Conservation (phyloP, 352 stramenopile species). For the Globisporangium carolinianum region DNA sequence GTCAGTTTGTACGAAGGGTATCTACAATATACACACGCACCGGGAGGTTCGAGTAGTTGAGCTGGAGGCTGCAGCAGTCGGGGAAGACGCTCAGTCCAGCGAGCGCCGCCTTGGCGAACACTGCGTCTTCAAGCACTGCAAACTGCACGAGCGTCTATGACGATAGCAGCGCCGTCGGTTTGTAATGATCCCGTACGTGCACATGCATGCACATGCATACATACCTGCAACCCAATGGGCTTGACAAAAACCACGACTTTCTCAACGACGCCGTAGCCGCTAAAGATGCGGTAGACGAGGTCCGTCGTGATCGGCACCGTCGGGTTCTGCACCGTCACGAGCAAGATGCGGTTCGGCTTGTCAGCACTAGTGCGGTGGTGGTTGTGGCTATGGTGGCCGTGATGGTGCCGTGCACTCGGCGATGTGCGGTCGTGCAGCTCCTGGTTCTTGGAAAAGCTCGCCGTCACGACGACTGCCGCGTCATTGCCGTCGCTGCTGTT, state of each 20-base stretch:
- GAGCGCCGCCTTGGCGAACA: conserved; percentile 34
- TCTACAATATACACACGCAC: conserved; percentile 12
- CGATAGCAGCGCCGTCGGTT: too few relatives aligned
- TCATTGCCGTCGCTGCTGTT: conserved; percentile 5
- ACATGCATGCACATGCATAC: too few relatives aligned
- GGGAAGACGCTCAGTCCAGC: conserved; percentile 51
- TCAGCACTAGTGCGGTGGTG: conserved; percentile 1
- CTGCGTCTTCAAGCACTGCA: conserved; percentile 29
- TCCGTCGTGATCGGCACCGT: conserved; percentile 54
- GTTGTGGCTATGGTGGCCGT: conserved; percentile 4
- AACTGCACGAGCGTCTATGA: conserved; percentile 51
- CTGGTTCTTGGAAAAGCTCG: conserved; percentile 56
- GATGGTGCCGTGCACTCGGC: conserved; percentile 5
- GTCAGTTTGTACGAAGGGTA: too few relatives aligned
- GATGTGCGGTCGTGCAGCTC: conserved; percentile 35
- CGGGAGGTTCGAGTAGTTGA: conserved; percentile 53
- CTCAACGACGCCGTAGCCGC: conserved; percentile 38
- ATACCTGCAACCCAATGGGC: conserved; percentile 23
- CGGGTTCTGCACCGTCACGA: conserved; percentile 63
- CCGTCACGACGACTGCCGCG: conserved; percentile 14
- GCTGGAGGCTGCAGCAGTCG: conserved; percentile 50
- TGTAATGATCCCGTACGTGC: too few relatives aligned
- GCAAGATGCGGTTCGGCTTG: conserved; percentile 46
- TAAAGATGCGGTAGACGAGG: conserved; percentile 42
- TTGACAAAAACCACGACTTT: conserved; percentile 66